Evolutionary conservation across 331 rosid genomes (phyloP), one percentile per base, ranked within the genome.

Genomic region (Acacia pycnantha): DNA sequence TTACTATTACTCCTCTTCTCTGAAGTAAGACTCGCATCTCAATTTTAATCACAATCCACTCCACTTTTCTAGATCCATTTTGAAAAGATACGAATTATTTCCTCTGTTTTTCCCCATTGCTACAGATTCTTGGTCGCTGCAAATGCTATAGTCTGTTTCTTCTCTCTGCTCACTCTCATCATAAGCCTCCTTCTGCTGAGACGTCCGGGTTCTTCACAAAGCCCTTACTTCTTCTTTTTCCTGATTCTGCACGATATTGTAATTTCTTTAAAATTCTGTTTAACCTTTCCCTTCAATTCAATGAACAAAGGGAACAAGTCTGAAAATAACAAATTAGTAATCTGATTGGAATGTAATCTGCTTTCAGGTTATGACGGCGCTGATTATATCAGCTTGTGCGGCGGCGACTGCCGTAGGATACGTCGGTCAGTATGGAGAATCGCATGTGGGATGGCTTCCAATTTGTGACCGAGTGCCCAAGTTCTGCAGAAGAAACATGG

Each of bases 321-420:
- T 40, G 27, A 51, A 26, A 54, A 50, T 21, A 13, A 27, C 40
- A 50, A 48, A 47, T 73, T 41, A 33, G 19, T n/a, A 40, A 50
- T 51, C 22, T 22, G 37, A 10, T 4, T 48, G 58, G 19, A 2
- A 37, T 19, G 31, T 65, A 27, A 44, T 53, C 44, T 58, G 64
- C 22, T 70, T 70, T 66, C 77, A 93, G 97, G 83, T 72, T 76
- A 78, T 91, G 90, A 86, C 85, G 83, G 51, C 87, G 79, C 27
- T 93, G 82, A 76, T 85, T 74, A 90, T 86, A 68, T 84, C 92
- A 73, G 96, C 90, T 41, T 93, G 97, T 73, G 90, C 94, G 4
- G 97, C 94, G 1, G 93, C 86, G 7, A 87, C 90, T 0, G 94
- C 96, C 2, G 41, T 88, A 18, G 96, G 97, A 2, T 88, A 88